Conservation (phyloP, 768 basidiomycete species). For the Agaricus blazei region DNA sequence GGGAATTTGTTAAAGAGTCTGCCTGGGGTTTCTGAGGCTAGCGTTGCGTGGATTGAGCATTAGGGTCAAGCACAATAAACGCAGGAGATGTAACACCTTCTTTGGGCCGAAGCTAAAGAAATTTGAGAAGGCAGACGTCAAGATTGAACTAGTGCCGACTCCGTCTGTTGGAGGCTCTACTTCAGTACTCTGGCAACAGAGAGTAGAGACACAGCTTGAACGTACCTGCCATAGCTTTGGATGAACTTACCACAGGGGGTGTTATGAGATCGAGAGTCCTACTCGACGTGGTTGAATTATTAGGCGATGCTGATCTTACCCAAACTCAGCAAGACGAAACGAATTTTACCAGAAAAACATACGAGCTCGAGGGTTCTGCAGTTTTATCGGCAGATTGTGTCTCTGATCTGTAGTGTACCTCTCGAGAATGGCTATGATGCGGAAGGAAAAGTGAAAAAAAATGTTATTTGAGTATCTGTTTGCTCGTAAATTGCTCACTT, state of each 20-base stretch:
- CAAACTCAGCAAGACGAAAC: background rate
- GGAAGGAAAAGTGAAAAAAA: background rate
- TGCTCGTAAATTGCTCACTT: background rate
- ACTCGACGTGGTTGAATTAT: background rate
- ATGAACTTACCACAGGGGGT: background rate
- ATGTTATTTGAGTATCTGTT: background rate
- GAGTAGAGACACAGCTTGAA: background rate
- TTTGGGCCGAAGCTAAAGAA: background rate
- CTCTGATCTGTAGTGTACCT: background rate
- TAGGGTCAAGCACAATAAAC: too few relatives aligned
- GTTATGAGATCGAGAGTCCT: background rate
- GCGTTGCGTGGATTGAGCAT: background rate
- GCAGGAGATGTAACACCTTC: background rate
- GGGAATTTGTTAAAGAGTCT: background rate
- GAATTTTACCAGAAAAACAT: background rate
- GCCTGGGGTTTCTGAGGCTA: background rate
- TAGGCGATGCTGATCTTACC: background rate
- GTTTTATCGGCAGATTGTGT: background rate
- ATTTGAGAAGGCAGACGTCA: background rate
- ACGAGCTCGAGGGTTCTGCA: background rate
- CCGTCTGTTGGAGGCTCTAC: background rate
- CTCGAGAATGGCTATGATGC: background rate
- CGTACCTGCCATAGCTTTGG: background rate
- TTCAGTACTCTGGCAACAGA: background rate
- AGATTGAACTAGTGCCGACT: background rate